Evolutionary conservation across 306 rosid genomes (phyloP).

Genomic region (Castanea sativa): DNA sequence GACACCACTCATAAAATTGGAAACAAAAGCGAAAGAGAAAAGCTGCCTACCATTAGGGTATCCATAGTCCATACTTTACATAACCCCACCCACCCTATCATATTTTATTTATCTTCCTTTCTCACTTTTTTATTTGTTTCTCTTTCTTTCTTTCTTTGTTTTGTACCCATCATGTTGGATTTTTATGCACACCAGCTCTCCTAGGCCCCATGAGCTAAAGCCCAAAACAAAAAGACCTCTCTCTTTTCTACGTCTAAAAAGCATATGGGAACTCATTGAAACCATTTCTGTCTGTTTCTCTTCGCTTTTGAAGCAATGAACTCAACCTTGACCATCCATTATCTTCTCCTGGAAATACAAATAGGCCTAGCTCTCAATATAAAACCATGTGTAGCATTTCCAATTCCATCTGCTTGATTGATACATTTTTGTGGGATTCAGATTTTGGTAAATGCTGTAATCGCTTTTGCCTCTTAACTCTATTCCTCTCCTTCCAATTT

Average conservation of each 20-base stretch:
- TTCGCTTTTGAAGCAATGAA: background rate
- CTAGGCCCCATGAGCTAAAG: constrained; percentile 24
- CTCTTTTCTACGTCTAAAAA: constrained; percentile 39
- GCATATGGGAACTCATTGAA: constrained; percentile 21
- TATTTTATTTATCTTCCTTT: constrained; percentile 22
- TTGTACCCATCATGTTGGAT: constrained; percentile 28
- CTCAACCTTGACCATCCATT: constrained; percentile 6
- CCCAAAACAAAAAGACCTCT: constrained; percentile 38
- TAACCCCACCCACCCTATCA: constrained; percentile 41
- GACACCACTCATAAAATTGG: constrained; percentile 42
- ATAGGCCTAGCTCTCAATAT: constrained; percentile 2
- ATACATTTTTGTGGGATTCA: constrained; percentile 11
- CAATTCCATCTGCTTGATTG: background rate
- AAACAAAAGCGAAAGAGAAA: constrained; percentile 40
- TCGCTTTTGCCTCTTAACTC: background rate
- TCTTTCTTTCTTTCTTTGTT: constrained; percentile 11
- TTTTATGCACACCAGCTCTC: constrained; percentile 23
- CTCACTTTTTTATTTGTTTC: constrained; percentile 28
- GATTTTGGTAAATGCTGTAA: constrained; percentile 5
- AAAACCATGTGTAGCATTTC: constrained; percentile 23
- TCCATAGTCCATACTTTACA: constrained; percentile 43
- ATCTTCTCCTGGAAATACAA: constrained; percentile 1
- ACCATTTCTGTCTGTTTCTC: constrained; percentile 7
- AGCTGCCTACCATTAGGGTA: constrained; percentile 59
- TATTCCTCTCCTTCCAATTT: background rate